Evolutionary conservation across 352 stramenopile genomes (phyloP).

Genomic region (Phytophthora macrochlamydospora): DNA sequence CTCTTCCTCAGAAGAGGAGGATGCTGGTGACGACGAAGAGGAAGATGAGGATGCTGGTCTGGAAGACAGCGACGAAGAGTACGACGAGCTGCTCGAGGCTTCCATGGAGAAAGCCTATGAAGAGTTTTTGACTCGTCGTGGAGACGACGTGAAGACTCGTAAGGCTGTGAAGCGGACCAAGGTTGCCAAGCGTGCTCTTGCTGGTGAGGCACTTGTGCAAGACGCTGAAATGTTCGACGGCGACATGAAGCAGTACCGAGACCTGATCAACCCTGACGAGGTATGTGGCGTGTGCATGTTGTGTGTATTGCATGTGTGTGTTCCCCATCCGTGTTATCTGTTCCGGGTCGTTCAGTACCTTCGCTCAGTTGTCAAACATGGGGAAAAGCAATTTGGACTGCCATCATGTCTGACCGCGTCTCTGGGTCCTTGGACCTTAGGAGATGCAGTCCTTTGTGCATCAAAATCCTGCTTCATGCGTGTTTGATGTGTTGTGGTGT

Average conservation of each 20-base stretch:
- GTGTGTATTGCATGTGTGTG: slow-evolving; percentile 24
- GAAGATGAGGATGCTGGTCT: slow-evolving; percentile 41
- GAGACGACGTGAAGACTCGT: slow-evolving; percentile 81
- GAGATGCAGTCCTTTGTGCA: slow-evolving; percentile 74
- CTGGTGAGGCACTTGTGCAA: slow-evolving; percentile 77
- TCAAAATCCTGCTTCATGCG: slow-evolving; percentile 50
- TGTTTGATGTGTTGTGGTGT: neutral
- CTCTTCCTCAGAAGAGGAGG: slow-evolving; percentile 44
- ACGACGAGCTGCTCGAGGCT: slow-evolving; percentile 75
- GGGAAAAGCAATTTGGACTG: slow-evolving; percentile 75
- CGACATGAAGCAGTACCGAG: slow-evolving; percentile 78
- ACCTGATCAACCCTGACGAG: slow-evolving; percentile 90
- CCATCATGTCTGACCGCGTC: slow-evolving; percentile 84
- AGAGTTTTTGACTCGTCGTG: slow-evolving; percentile 74
- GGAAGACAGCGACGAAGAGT: slow-evolving; percentile 76
- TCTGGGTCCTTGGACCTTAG: slow-evolving; percentile 31
- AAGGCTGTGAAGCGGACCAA: slow-evolving; percentile 89
- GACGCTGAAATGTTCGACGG: slow-evolving; percentile 86
- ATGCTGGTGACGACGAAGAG: slow-evolving; percentile 17
- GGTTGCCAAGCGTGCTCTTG: slow-evolving; percentile 82
- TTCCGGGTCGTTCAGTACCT: slow-evolving; percentile 89
- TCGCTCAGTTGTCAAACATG: slow-evolving; percentile 92
- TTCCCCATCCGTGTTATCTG: slow-evolving; percentile 92
- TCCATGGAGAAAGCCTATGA: slow-evolving; percentile 91
- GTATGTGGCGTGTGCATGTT: slow-evolving; percentile 51